A percentile compares a stretch with the other conserved stretches of the same genome.
These are phyloP conservation scores for Russula virescens DNA, from an alignment of 768 basidiomycete genomes.

Conservation along the genomic window DNA sequence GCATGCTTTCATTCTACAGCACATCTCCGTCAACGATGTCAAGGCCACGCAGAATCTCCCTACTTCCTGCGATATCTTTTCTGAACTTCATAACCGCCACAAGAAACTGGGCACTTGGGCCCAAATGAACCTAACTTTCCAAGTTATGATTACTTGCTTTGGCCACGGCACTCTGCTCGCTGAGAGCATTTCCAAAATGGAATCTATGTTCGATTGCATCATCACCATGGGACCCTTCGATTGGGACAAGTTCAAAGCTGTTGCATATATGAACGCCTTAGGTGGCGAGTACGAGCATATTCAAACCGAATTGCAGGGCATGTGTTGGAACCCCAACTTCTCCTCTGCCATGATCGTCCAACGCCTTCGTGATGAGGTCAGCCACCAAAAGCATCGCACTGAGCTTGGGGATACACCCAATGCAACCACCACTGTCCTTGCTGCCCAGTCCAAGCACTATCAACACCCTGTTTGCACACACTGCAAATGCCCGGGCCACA, in stretches of 20 bases:
- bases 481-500: too few species aligned
- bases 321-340: background rate
- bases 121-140: too few species aligned
- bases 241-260: background rate
- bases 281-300: background rate
- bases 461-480: too few species aligned
- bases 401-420: too few species aligned
- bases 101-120: too few species aligned
- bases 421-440: too few species aligned
- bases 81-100: too few species aligned
- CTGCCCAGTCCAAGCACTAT: too few species aligned
- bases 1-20: background rate
- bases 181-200: background rate
- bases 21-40: background rate
- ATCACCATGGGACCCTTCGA: background rate
- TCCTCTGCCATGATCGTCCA: background rate
- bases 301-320: background rate
- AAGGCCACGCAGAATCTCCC: too few species aligned
- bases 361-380: too few species aligned
- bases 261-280: background rate
- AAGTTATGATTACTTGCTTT: background rate
- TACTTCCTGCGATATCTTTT: background rate
- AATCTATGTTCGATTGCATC: background rate
- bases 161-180: background rate
- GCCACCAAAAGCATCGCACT: too few species aligned